phyloP scores from a whole-genome alignment of 2,329 filamentous ascomycete species.

The Fusarium sp. region DNA sequence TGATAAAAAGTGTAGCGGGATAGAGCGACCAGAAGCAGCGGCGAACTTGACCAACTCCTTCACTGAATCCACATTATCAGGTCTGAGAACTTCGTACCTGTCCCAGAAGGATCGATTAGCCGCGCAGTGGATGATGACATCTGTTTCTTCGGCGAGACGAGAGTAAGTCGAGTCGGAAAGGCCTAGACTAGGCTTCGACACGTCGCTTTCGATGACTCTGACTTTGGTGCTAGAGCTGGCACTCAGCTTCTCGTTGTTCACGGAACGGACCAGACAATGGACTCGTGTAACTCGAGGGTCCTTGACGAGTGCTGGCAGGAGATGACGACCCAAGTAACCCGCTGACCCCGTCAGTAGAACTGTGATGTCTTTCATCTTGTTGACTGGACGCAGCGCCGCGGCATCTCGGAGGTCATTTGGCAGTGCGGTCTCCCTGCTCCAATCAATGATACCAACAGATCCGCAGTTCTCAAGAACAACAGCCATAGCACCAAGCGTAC shows the following conservation, averaged over 20 bases:
- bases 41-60: neutral
- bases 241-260: neutral
- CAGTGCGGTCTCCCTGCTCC: neutral
- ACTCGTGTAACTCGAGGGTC: neutral
- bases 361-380: neutral
- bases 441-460: neutral
- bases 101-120: neutral
- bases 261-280: neutral
- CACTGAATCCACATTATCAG: neutral
- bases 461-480: neutral
- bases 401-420: accelerated
- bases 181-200: accelerated
- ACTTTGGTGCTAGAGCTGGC: accelerated
- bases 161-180: neutral
- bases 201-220: neutral
- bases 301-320: accelerated
- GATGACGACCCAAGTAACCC: neutral
- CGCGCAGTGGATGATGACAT: neutral
- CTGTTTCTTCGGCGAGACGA: neutral
- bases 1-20: neutral
- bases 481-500: neutral
- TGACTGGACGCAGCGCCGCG: accelerated
- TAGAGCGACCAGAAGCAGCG: neutral
- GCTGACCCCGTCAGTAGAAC: neutral
- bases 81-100: neutral